phyloP scores from a whole-genome alignment of 106 monocot genomes.

The Amphibolis antarctica region DNA sequence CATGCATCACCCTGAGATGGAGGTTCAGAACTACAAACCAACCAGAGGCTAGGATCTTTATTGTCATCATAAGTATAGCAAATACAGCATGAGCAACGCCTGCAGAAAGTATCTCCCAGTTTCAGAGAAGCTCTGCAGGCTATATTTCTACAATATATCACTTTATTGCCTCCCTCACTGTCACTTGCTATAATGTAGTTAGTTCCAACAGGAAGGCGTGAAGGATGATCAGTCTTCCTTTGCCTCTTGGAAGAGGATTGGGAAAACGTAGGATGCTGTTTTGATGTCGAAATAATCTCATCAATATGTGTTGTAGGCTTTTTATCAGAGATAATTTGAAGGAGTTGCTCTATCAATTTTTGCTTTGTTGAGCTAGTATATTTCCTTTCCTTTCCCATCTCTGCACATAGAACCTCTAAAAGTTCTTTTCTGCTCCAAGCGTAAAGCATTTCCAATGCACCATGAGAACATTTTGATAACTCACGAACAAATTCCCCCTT shows the following conservation, averaged over 20 bases:
- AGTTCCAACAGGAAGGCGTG: slow-evolving; percentile 28
- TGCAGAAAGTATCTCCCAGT: slow-evolving; percentile 38
- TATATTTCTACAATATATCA: slow-evolving; percentile 33
- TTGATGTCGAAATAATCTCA: slow-evolving; percentile 10
- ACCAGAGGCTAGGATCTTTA: slow-evolving; percentile 74
- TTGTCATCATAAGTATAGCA: slow-evolving; percentile 67
- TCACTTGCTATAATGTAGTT: slow-evolving; percentile 9
- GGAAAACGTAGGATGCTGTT: slow-evolving; percentile 9
- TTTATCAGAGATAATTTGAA: slow-evolving; percentile 51
- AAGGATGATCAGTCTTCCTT: slow-evolving; percentile 64
- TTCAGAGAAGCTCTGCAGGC: slow-evolving; percentile 44
- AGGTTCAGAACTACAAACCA: slow-evolving; percentile 46
- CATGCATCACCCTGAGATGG: slow-evolving; percentile 23
- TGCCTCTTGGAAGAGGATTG: slow-evolving; percentile 53
- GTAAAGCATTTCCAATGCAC: slow-evolving; percentile 56
- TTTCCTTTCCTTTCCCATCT: slow-evolving; percentile 85
- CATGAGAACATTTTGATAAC: slow-evolving; percentile 46
- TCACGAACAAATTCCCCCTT: slow-evolving; percentile 63
- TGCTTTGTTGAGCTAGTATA: slow-evolving; percentile 78
- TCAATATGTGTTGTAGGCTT: slow-evolving; percentile 25
- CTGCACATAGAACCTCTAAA: slow-evolving; percentile 75
- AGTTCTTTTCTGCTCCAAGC: slow-evolving; percentile 85
- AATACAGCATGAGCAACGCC: slow-evolving; percentile 59
- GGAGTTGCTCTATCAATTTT: slow-evolving; percentile 63
- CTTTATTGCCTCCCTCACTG: slow-evolving; percentile 5